These are phyloP conservation scores for Lactifluus rugatus DNA, from an alignment of 768 basidiomycete species.

Conservation along the genomic window DNA sequence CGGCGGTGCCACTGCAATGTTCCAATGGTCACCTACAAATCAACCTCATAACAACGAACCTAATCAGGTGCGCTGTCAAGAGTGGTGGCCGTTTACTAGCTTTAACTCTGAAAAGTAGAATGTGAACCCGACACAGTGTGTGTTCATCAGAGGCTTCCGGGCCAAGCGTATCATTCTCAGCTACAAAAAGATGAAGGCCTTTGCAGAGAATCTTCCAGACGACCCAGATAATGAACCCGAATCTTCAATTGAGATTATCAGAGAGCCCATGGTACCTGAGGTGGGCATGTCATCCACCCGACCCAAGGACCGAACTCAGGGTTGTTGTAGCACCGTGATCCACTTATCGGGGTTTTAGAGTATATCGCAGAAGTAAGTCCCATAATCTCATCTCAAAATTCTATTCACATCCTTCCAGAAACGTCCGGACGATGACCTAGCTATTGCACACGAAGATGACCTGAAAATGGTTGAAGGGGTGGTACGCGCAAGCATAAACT, in stretches of 20 bases:
- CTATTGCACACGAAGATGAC: slow-evolving; percentile 17
- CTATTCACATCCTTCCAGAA: not conserved
- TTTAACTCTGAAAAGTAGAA: not conserved
- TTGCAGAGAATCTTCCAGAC: slow-evolving; percentile 4
- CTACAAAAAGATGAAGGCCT: slow-evolving; percentile 4
- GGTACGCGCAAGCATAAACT: not conserved
- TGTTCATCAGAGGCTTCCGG: slow-evolving; percentile 17
- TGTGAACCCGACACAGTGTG: not conserved
- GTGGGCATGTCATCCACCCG: not conserved
- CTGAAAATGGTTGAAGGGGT: slow-evolving; percentile 7
- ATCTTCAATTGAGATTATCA: slow-evolving; percentile 3
- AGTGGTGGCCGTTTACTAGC: not conserved
- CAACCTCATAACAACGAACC: slow-evolving; percentile 6
- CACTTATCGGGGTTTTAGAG: slow-evolving; percentile 10
- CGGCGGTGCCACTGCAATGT: not conserved
- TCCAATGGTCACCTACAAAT: not conserved
- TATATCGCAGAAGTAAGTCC: slow-evolving; percentile 11
- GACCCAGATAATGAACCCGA: slow-evolving; percentile 6
- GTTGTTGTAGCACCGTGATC: slow-evolving; percentile 6
- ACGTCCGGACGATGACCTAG: slow-evolving; percentile 11
- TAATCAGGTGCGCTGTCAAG: not conserved
- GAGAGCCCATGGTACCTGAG: slow-evolving; percentile 7
- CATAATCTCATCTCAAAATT: not conserved
- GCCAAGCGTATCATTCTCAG: slow-evolving; percentile 11
- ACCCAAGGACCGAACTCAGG: not conserved